Evolutionary conservation across 108 stramenopile species (phyloP).

Genomic region (Nitzschia putrida): DNA sequence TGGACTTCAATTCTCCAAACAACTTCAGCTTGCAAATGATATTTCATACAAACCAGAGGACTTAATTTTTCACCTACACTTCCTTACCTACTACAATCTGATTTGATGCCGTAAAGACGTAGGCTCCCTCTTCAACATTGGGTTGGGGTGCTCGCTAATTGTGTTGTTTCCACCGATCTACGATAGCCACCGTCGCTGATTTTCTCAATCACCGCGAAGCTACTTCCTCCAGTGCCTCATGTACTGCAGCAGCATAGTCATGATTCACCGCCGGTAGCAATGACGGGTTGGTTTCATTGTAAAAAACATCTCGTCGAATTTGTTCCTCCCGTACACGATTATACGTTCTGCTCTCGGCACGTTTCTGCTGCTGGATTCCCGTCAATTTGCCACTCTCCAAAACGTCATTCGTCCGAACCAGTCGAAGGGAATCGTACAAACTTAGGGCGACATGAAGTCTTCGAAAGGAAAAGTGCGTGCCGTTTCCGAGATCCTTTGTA

Average conservation of each 20-base stretch:
- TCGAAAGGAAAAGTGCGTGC: constrained; percentile 8
- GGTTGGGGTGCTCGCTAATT: too few species aligned
- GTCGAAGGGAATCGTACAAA: constrained; percentile 54
- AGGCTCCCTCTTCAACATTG: too few species aligned
- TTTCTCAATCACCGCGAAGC: neutral
- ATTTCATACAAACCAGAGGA: too few species aligned
- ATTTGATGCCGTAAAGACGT: too few species aligned
- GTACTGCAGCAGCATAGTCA: constrained; percentile 52
- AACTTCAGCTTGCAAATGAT: too few species aligned
- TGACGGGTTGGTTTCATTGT: constrained; percentile 56
- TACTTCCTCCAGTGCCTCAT: constrained; percentile 2
- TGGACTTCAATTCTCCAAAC: too few species aligned
- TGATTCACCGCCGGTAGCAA: constrained; percentile 57
- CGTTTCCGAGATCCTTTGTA: neutral
- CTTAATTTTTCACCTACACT: too few species aligned
- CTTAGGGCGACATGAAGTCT: constrained; percentile 31
- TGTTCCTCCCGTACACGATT: constrained; percentile 52
- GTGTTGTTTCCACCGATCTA: too few species aligned
- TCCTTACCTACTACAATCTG: too few species aligned
- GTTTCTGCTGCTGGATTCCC: constrained; percentile 62
- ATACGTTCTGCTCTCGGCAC: constrained; percentile 54
- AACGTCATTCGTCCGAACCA: constrained; percentile 46
- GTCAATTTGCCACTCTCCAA: constrained; percentile 40
- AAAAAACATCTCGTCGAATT: constrained; percentile 61
- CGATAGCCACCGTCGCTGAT: too few species aligned